Conservation (phyloP, 331 rosid genomes). For the Quercus lobata region DNA sequence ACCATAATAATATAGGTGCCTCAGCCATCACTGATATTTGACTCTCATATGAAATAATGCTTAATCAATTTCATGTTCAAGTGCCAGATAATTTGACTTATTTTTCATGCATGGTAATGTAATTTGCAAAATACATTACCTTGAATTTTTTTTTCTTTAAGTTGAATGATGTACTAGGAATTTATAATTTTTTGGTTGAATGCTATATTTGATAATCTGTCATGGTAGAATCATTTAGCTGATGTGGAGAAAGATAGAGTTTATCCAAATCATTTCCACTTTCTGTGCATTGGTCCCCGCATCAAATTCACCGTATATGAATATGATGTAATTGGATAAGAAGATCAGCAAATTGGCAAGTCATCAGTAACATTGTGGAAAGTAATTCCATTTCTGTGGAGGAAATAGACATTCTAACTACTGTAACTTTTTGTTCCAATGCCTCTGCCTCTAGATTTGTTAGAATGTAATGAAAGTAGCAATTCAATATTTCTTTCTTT, state of each 20-base stretch:
- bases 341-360: neutral
- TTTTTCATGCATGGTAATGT: slow-evolving; percentile 4
- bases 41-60: neutral
- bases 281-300: slow-evolving; percentile 41
- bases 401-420: neutral
- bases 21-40: neutral
- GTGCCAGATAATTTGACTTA: neutral
- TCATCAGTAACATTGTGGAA: neutral
- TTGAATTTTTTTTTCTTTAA: neutral
- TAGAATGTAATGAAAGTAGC: no score
- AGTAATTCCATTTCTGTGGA: neutral
- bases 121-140: neutral
- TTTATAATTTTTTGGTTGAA: neutral
- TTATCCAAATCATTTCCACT: slow-evolving; percentile 41
- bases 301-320: slow-evolving; percentile 46
- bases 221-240: slow-evolving; percentile 25
- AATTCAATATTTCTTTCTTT: no score
- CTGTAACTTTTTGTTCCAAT: neutral
- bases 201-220: neutral
- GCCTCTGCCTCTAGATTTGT: no score
- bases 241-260: slow-evolving; percentile 57
- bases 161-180: neutral
- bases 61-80: neutral
- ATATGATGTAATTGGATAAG: slow-evolving; percentile 3
- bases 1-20: neutral